Evolutionary conservation across 371 early-diverging fungal genomes (phyloP).

Genomic region (Rhizopus microsporus): DNA sequence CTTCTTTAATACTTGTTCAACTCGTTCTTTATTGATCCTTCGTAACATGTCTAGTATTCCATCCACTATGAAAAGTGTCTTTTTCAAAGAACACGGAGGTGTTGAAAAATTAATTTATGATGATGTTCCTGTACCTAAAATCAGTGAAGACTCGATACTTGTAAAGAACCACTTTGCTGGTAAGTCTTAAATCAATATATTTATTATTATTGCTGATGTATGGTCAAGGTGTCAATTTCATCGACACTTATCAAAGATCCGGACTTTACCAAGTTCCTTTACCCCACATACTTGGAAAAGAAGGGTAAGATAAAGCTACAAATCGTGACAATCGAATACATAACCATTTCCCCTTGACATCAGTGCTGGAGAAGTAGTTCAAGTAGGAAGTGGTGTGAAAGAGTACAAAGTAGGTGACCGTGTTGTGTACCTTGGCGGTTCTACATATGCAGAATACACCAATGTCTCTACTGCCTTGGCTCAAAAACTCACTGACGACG

Average conservation of each 20-base stretch:
- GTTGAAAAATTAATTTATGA: constrained; percentile 68
- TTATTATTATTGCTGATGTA: neutral
- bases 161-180: constrained; percentile 80
- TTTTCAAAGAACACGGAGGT: constrained; percentile 70
- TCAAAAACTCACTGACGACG: constrained; percentile 56
- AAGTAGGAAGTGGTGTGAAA: constrained; percentile 69
- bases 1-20: neutral
- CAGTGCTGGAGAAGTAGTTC: constrained; percentile 78
- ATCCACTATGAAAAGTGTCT: constrained; percentile 71
- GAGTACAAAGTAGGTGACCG: constrained; percentile 79
- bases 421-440: constrained; percentile 73
- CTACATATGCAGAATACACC: constrained; percentile 82
- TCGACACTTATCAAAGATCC: constrained; percentile 91
- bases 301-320: constrained; percentile 49
- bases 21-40: neutral
- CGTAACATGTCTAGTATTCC: constrained; percentile 35
- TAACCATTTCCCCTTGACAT: neutral
- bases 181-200: constrained; percentile 3
- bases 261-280: constrained; percentile 78
- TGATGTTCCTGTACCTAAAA: constrained; percentile 51
- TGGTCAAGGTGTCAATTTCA: constrained; percentile 77
- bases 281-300: constrained; percentile 79
- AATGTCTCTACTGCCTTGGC: constrained; percentile 45
- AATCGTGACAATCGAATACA: neutral
- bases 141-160: constrained; percentile 60